These are phyloP conservation scores for Alternaria tenuissima DNA, from an alignment of 2,329 filamentous ascomycete species.

Conservation along the genomic window DNA sequence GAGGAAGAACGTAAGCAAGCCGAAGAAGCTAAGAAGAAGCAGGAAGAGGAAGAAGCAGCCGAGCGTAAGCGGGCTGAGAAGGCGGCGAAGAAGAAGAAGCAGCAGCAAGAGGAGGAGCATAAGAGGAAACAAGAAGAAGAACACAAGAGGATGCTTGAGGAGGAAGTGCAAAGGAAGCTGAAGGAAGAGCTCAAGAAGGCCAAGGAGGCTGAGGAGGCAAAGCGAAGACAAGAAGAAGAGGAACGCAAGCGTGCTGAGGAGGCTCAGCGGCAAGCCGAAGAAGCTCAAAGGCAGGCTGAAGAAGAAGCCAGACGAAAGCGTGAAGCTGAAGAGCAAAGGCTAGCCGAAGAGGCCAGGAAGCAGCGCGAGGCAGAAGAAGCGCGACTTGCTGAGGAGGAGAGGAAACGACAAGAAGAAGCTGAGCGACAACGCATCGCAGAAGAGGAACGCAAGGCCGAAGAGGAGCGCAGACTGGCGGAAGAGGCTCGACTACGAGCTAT, in stretches of 20 bases:
- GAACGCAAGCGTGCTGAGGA: slow-evolving; percentile 45
- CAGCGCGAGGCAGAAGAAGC: slow-evolving; percentile 60
- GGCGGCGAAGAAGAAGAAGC: background rate
- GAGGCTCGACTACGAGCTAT: slow-evolving; percentile 53
- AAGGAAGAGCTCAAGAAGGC: slow-evolving; percentile 46
- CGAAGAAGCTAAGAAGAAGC: slow-evolving; percentile 14
- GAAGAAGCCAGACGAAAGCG: slow-evolving; percentile 53
- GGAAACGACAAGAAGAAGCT: slow-evolving; percentile 46
- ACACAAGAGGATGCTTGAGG: slow-evolving; percentile 2
- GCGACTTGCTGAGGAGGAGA: slow-evolving; percentile 37
- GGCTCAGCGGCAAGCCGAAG: slow-evolving; percentile 55
- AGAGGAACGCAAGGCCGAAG: slow-evolving; percentile 34
- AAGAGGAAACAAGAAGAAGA: slow-evolving; percentile 64
- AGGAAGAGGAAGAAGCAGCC: slow-evolving; percentile 7
- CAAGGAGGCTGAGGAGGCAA: slow-evolving; percentile 50
- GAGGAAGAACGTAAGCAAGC: slow-evolving; percentile 28
- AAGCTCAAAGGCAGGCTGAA: slow-evolving; percentile 48
- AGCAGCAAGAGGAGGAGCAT: background rate
- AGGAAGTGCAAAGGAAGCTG: background rate
- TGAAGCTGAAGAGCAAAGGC: slow-evolving; percentile 52
- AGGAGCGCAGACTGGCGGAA: slow-evolving; percentile 51
- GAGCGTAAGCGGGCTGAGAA: slow-evolving; percentile 1
- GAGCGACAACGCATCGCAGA: slow-evolving; percentile 67
- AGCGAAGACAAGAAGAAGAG: slow-evolving; percentile 72
- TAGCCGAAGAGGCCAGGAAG: slow-evolving; percentile 62